Percentiles rank a stretch among this genome's conserved stretches.
These are phyloP conservation scores for Pharnaceum exiguum DNA, from an alignment of 148 eudicot genomes.

Conservation along the genomic window DNA sequence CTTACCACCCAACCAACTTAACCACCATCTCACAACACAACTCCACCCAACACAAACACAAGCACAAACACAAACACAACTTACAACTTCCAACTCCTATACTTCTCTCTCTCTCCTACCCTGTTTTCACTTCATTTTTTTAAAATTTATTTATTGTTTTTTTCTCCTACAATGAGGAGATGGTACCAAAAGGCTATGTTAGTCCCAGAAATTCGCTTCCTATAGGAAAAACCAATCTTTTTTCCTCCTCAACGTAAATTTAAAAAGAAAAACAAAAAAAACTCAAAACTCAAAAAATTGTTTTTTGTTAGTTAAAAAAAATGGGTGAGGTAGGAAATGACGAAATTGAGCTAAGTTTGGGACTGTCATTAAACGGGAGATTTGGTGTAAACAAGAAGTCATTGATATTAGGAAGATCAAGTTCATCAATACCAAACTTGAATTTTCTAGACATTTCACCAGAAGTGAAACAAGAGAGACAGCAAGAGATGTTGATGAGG, in stretches of 20 bases:
- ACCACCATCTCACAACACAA: background rate
- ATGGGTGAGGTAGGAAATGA: constrained; percentile 7
- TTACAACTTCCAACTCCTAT: too few species aligned
- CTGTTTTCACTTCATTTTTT: too few species aligned
- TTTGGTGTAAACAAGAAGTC: constrained; percentile 47
- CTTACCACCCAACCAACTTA: background rate
- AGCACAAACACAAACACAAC: background rate
- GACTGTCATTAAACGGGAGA: constrained; percentile 50
- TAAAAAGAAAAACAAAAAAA: background rate
- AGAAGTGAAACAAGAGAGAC: background rate
- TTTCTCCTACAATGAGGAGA: too few species aligned
- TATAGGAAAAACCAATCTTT: too few species aligned
- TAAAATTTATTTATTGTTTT: too few species aligned
- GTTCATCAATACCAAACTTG: constrained; percentile 31
- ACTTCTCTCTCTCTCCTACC: too few species aligned
- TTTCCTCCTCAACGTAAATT: background rate
- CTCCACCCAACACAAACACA: background rate
- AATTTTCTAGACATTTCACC: background rate
- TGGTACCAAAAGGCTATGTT: too few species aligned
- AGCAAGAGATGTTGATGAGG: constrained; percentile 17
- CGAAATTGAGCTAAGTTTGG: constrained; percentile 43
- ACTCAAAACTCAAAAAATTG: background rate
- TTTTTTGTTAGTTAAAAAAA: too few species aligned
- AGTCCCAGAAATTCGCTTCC: too few species aligned
- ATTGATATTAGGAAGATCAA: constrained; percentile 27